Percentiles rank a stretch among this genome's conserved stretches.
Evolutionary conservation across 768 basidiomycete genomes (phyloP).

Genomic region (Lentinus tigrinus): DNA sequence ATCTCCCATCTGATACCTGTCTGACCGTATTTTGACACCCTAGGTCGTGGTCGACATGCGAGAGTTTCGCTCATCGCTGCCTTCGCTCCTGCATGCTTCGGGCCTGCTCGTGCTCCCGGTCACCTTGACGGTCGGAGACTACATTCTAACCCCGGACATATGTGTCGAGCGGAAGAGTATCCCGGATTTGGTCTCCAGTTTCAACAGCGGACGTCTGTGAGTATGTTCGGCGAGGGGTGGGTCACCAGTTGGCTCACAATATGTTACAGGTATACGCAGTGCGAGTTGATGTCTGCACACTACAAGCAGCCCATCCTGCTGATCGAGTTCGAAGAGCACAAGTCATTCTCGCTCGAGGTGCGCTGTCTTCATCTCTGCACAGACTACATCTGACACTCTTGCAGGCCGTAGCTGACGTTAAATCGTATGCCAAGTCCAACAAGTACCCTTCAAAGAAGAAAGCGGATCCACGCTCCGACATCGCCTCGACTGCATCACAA

Average conservation of each 20-base stretch:
- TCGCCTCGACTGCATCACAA: slow-evolving; percentile 40
- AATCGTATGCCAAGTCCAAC: slow-evolving; percentile 62
- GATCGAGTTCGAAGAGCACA: slow-evolving; percentile 98
- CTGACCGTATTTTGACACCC: not conserved
- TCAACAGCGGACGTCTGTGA: slow-evolving; percentile 91
- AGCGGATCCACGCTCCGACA: slow-evolving; percentile 20
- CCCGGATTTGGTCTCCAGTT: slow-evolving; percentile 88
- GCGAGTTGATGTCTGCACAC: slow-evolving; percentile 94
- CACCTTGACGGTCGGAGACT: slow-evolving; percentile 94
- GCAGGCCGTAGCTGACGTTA: slow-evolving; percentile 64
- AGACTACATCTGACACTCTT: not conserved
- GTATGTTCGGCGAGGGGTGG: slow-evolving; percentile 30
- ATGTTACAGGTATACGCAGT: slow-evolving; percentile 81
- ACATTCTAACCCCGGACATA: slow-evolving; percentile 92
- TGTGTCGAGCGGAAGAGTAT: slow-evolving; percentile 96
- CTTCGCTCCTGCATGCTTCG: slow-evolving; percentile 84
- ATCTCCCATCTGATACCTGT: not conserved
- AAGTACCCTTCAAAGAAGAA: slow-evolving; percentile 61
- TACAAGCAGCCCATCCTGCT: slow-evolving; percentile 92
- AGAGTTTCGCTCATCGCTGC: slow-evolving; percentile 92
- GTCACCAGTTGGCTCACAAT: not conserved
- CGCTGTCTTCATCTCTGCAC: slow-evolving; percentile 8
- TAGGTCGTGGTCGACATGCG: slow-evolving; percentile 97
- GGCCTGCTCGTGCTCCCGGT: slow-evolving; percentile 81
- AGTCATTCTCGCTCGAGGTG: slow-evolving; percentile 89